Evolutionary conservation across 257 asterid genomes (phyloP), one percentile per base, ranked within the genome.

Genomic region (Hygrophila difformis): DNA sequence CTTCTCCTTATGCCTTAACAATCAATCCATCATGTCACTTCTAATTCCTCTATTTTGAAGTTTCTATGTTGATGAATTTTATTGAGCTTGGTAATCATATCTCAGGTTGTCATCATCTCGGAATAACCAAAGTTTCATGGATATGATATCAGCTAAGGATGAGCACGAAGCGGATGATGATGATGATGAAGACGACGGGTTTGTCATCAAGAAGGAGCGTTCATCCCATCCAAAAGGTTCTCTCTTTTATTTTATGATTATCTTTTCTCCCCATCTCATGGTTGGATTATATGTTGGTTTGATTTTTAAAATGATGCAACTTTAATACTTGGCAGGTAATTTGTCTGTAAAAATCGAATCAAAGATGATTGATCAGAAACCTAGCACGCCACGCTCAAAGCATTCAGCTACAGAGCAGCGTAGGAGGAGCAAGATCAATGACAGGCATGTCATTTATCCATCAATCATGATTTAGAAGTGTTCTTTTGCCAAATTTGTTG

Each of bases 391-490:
- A 33, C 95, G 99, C 37, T 91, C 97, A 1, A 91, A 86, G 58
- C 99, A 91, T 76, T 91, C 99, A 1, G 99, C 95, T 55, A 91
- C 99, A 17, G 99, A 91, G 67, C 97, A 91, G 50, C 94, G 99
- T 15, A 71, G 99, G 68, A 80, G 99, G 69, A 72, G 99, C 83
- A 91, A 91, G 72, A 91, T 91, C 58, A 91, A 91, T 63, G 97
- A 91, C 81, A 80, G 99, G 99, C 75, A 80, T 46, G 82, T 51
- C 53, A 44, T 26, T 14, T 26, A 48, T 2, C 16, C 8, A 24
- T 5, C 4, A 26, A 8, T 8, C 4, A 26, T 26, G 31, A 26
- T 8, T 26, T 26, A 26, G 31, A 3, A 0, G 31, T 3, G 4
- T 26, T 26, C 31, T 26, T 26, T 3, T 26, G 31, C 4, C 7